Evolutionary conservation across 495 filamentous ascomycete species (phyloP).

Genomic region (Chlorociboria aeruginascens): DNA sequence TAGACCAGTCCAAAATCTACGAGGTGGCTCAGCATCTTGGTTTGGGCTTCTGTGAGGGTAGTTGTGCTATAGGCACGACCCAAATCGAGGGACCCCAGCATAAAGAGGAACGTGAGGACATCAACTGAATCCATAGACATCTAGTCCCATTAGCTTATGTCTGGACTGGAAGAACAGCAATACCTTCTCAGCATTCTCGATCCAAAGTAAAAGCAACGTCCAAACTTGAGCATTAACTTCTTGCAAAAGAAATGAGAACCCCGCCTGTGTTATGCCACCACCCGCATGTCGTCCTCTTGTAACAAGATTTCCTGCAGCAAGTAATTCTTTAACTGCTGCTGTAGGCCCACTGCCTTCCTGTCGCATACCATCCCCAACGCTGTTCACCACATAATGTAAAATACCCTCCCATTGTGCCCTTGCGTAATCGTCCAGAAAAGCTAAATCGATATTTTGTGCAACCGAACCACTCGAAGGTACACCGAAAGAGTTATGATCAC

Average conservation of each 20-base stretch:
- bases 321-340: conserved; percentile 67
- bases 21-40: conserved; percentile 75
- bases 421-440: conserved; percentile 77
- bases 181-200: conserved; percentile 64
- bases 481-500: conserved; percentile 78
- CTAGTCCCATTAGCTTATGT: conserved; percentile 21
- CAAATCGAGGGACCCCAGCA: conserved; percentile 86
- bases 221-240: conserved; percentile 95
- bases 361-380: conserved; percentile 30
- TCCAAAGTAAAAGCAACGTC: conserved; percentile 85
- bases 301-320: conserved; percentile 71
- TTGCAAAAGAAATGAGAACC: conserved; percentile 89
- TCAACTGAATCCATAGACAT: conserved; percentile 80
- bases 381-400: conserved; percentile 79
- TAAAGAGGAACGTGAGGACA: conserved; percentile 89
- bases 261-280: conserved; percentile 71
- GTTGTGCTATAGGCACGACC: conserved; percentile 77
- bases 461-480: conserved; percentile 57
- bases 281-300: conserved; percentile 42
- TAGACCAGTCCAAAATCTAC: conserved; percentile 89
- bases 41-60: conserved; percentile 65
- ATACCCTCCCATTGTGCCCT: conserved; percentile 89
- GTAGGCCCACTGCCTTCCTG: conserved; percentile 41
- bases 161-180: neutral
- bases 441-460: conserved; percentile 44